Conservation (phyloP, 768 basidiomycete species). For the Nidularia pulvinata region DNA sequence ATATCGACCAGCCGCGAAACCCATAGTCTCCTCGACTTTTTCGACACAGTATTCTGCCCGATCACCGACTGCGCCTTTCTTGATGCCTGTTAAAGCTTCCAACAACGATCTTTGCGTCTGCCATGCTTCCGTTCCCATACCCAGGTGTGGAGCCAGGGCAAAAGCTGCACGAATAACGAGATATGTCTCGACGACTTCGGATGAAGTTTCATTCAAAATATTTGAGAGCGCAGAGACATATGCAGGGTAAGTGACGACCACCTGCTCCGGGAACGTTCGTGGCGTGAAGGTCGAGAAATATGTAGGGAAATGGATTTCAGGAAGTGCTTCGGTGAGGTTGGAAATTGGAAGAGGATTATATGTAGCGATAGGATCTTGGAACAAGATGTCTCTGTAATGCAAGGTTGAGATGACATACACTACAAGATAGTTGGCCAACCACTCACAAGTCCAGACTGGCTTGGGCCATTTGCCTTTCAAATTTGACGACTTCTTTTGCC, state of each 20-base stretch:
- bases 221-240: slow-evolving; percentile 68
- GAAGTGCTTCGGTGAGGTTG: slow-evolving; percentile 67
- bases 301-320: slow-evolving; percentile 79
- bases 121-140: slow-evolving; percentile 77
- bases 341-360: slow-evolving; percentile 84
- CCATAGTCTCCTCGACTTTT: slow-evolving; percentile 70
- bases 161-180: slow-evolving; percentile 79
- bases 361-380: slow-evolving; percentile 80
- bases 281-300: slow-evolving; percentile 89
- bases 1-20: slow-evolving; percentile 89
- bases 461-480: slow-evolving; percentile 78
- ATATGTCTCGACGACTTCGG: slow-evolving; percentile 84
- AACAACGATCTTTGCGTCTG: slow-evolving; percentile 68
- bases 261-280: slow-evolving; percentile 68
- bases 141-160: slow-evolving; percentile 67
- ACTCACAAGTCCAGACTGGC: slow-evolving; percentile 81
- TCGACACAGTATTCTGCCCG: slow-evolving; percentile 83
- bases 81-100: slow-evolving; percentile 80
- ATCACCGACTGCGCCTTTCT: slow-evolving; percentile 83
- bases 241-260: slow-evolving; percentile 83
- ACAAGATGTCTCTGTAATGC: slow-evolving; percentile 54
- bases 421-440: neutral
- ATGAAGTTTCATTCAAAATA: slow-evolving; percentile 66
- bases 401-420: neutral
- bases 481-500: slow-evolving; percentile 68